phyloP scores from a whole-genome alignment of 2,329 filamentous ascomycete species.

The Ascochyta clinopodiicola region DNA sequence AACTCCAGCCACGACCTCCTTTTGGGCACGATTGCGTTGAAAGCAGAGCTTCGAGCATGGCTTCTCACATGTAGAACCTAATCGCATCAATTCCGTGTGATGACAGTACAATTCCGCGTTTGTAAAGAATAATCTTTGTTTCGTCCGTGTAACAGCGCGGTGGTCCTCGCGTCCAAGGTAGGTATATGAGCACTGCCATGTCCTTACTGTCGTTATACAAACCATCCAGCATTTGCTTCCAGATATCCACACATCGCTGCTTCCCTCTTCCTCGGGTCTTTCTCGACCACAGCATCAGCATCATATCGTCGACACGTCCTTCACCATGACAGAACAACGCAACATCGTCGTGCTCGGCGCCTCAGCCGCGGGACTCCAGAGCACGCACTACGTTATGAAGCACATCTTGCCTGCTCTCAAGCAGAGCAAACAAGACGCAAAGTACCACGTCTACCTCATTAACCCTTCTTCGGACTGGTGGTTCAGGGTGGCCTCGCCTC shows the following conservation, averaged over 20 bases:
- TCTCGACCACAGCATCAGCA: not conserved
- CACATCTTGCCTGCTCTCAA: conserved; percentile 45
- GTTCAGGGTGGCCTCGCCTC: conserved; percentile 61
- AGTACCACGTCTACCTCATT: conserved; percentile 62
- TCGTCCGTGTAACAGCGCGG: conserved; percentile 4
- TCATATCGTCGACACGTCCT: not conserved
- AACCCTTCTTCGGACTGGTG: conserved; percentile 61
- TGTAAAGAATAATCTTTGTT: not conserved
- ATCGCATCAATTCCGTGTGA: not conserved
- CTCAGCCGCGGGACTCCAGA: conserved; percentile 36
- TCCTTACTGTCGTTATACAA: not conserved
- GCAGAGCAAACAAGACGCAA: conserved; percentile 31
- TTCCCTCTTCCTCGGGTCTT: not conserved
- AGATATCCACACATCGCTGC: not conserved
- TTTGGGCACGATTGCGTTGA: not conserved
- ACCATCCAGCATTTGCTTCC: not conserved
- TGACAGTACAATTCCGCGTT: not conserved
- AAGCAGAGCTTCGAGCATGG: not conserved
- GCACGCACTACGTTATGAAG: conserved; percentile 46
- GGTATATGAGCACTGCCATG: conserved; percentile 1
- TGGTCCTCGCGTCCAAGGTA: not conserved
- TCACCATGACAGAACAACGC: conserved; percentile 39
- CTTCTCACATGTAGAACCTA: not conserved
- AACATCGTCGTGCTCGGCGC: conserved; percentile 48
- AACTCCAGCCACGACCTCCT: not conserved